These are phyloP conservation scores for Pleurostoma richardsiae DNA, from an alignment of 2,329 filamentous ascomycete species.

Conservation along the genomic window DNA sequence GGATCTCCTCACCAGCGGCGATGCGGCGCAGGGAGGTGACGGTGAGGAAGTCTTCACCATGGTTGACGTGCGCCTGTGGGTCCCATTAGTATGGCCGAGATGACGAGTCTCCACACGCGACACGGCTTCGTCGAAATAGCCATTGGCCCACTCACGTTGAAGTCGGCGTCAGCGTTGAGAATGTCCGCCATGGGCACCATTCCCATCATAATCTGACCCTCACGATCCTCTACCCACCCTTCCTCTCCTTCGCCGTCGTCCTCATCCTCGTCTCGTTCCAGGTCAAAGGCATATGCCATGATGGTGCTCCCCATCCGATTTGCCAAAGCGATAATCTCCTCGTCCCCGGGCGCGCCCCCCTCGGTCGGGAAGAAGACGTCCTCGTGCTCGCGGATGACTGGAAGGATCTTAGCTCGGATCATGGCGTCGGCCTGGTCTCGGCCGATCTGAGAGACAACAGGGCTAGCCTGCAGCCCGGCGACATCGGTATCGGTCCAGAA, in stretches of 20 bases:
- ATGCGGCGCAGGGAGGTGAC: conserved; percentile 71
- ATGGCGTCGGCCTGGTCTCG: conserved; percentile 64
- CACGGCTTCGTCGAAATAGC: too few relatives aligned
- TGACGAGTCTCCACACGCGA: too few relatives aligned
- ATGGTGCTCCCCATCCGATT: conserved; percentile 84
- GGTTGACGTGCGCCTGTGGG: conserved; percentile 41
- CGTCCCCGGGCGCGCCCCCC: conserved; percentile 29
- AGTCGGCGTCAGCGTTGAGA: conserved; percentile 82
- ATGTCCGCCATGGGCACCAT: conserved; percentile 92
- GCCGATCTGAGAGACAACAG: conserved; percentile 72
- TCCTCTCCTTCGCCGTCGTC: conserved; percentile 51
- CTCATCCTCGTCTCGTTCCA: conserved; percentile 44
- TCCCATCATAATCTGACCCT: conserved; percentile 59
- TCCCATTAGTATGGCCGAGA: too few relatives aligned
- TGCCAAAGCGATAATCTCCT: conserved; percentile 46
- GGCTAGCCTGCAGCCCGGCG: conserved; percentile 67
- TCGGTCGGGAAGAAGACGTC: conserved; percentile 37
- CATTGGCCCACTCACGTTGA: conserved; percentile 53
- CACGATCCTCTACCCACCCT: conserved; percentile 61
- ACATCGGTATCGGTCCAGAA: conserved; percentile 76
- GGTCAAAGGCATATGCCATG: conserved; percentile 90
- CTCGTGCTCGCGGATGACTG: conserved; percentile 40
- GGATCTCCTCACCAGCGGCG: conserved; percentile 66
- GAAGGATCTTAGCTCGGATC: conserved; percentile 54
- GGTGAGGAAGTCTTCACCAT: conserved; percentile 51